Evolutionary conservation across 148 eudicot genomes (phyloP).

Genomic region (Amaranthus cruentus): DNA sequence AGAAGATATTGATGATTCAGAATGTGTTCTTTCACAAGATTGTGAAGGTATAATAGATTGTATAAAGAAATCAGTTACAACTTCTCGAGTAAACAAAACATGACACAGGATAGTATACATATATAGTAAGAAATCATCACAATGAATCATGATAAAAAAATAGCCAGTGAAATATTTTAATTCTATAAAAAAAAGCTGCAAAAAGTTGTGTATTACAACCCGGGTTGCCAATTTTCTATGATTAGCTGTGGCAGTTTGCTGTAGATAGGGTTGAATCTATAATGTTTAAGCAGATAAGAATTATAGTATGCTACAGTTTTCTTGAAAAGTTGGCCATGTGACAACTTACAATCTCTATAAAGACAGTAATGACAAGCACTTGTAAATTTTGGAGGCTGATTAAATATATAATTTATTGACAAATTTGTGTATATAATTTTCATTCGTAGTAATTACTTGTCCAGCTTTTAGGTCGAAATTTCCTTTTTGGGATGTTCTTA

Average conservation of each 20-base stretch:
- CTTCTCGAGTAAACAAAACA: constrained; percentile 27
- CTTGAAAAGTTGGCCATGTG: neutral
- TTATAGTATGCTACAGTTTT: neutral
- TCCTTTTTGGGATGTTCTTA: neutral
- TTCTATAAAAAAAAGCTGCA: neutral
- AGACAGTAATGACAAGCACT: too few species aligned
- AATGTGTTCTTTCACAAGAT: constrained; percentile 47
- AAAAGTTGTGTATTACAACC: neutral
- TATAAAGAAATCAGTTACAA: constrained; percentile 57
- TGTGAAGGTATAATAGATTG: constrained; percentile 93
- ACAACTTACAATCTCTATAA: neutral
- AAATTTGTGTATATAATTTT: too few species aligned
- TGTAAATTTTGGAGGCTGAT: too few species aligned
- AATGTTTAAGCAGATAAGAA: neutral
- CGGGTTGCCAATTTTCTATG: neutral
- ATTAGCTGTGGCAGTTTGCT: neutral
- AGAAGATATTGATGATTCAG: constrained; percentile 45
- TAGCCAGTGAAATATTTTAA: neutral
- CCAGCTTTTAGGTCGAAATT: neutral
- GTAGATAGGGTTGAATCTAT: neutral
- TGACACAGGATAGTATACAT: neutral
- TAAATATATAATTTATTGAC: too few species aligned
- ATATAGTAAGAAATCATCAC: neutral
- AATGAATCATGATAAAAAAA: neutral
- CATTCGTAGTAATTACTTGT: too few species aligned